These are phyloP conservation scores for Penicillium cinerascens DNA, from an alignment of 495 filamentous ascomycete species.

Conservation along the genomic window DNA sequence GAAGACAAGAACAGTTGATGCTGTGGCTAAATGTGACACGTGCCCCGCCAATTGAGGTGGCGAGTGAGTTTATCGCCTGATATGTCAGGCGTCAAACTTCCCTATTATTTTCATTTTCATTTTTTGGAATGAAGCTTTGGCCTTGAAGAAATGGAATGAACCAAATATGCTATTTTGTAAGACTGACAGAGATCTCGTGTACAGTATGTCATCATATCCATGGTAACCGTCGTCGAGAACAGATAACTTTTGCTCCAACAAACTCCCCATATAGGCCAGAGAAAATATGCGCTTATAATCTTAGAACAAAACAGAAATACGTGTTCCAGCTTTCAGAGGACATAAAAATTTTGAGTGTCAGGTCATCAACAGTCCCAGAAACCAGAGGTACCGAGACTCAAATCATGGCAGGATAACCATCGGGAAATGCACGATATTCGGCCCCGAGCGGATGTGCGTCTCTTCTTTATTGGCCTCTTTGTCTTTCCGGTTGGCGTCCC, in stretches of 20 bases:
- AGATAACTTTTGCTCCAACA: constrained; percentile 1
- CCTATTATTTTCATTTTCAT: background rate
- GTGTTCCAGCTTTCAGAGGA: background rate
- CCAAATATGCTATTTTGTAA: background rate
- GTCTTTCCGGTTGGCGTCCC: constrained; percentile 23
- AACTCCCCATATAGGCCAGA: background rate
- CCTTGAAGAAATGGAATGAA: no score
- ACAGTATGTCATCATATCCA: background rate
- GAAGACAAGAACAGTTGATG: background rate
- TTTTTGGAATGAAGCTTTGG: background rate
- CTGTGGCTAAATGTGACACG: background rate
- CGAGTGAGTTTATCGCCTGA: background rate
- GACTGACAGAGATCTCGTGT: background rate
- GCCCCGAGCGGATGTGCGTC: constrained; percentile 4
- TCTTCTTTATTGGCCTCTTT: constrained; percentile 1
- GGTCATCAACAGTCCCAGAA: background rate
- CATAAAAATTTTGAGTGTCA: background rate
- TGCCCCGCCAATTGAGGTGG: background rate
- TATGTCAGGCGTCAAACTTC: background rate
- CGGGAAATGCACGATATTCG: constrained; percentile 28
- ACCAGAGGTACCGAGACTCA: background rate
- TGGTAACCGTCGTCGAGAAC: background rate
- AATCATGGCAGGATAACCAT: constrained; percentile 27
- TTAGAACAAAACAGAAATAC: background rate
- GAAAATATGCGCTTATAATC: background rate